These are phyloP conservation scores for Neofusicoccum sp. DNA, from an alignment of 2,329 filamentous ascomycete genomes.

Conservation along the genomic window DNA sequence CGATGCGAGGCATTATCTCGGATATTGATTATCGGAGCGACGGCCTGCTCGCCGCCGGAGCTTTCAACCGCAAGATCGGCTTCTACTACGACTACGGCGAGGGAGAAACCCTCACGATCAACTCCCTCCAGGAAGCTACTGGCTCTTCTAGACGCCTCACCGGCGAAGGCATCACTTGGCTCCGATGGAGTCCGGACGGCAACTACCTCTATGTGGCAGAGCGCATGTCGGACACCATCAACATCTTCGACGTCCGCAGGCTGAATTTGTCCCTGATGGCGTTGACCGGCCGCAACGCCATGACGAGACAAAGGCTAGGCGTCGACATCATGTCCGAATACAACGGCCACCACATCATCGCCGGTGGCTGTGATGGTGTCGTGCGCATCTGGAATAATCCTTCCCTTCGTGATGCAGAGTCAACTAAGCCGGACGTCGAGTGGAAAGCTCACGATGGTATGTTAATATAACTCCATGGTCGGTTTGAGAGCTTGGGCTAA, in stretches of 20 bases:
- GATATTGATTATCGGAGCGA: slow-evolving; percentile 49
- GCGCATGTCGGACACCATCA: slow-evolving; percentile 53
- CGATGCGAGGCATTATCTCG: slow-evolving; percentile 48
- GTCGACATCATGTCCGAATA: slow-evolving; percentile 48
- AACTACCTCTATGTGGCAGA: slow-evolving; percentile 60
- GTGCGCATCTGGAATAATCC: slow-evolving; percentile 44
- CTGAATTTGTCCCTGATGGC: slow-evolving; percentile 51
- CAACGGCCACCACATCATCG: slow-evolving; percentile 55
- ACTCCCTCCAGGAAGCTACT: slow-evolving; percentile 24
- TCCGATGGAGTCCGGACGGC: slow-evolving; percentile 59
- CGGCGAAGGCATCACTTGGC: slow-evolving; percentile 50
- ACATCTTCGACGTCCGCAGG: slow-evolving; percentile 61
- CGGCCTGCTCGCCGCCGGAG: slow-evolving; percentile 56
- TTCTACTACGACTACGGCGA: slow-evolving; percentile 53
- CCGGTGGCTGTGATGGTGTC: slow-evolving; percentile 56
- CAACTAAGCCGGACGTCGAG: not conserved
- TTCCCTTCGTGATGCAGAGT: slow-evolving; percentile 1
- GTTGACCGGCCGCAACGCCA: slow-evolving; percentile 43
- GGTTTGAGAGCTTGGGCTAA: not conserved
- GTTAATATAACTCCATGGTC: not conserved
- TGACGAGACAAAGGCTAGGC: slow-evolving; percentile 56
- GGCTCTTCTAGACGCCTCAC: slow-evolving; percentile 25
- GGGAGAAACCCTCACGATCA: slow-evolving; percentile 45
- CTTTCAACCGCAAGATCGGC: slow-evolving; percentile 55
- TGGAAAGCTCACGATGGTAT: slow-evolving; percentile 13